Evolutionary conservation across 257 asterid species (phyloP), one percentile per base, ranked within the genome.

Genomic region (Solanum lignicaule): DNA sequence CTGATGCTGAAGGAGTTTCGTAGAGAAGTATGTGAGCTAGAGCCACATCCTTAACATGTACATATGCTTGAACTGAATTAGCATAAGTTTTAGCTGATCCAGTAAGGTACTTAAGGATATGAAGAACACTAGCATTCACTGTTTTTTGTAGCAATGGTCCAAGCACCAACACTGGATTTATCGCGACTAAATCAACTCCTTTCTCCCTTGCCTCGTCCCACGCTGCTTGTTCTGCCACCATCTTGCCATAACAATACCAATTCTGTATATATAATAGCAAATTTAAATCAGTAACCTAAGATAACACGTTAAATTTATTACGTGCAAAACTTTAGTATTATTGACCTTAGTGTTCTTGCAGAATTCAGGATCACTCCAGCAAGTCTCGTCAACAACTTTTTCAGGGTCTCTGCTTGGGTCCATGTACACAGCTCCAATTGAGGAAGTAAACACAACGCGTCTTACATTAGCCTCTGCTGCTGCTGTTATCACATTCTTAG

Each of bases 381-480:
- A 93, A 8, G 94, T 91, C 87, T 94, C 98, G 25, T 94, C 98
- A 9, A 94, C 95, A 20, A 93, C 92, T 87, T 90, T 65, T 7
- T 95, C 94, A 4, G 98, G 94, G 32, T 90, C 91, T 86, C 98
- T 90, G 83, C 90, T 91, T 5, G 99, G 98, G 82, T 97, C 98
- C 99, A 97, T 97, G 86, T 96, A 94, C 0, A 97, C 89, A 2
- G 99, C 98, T 5, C 99, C 99, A 21, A 95, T 95, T 23, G 99
- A 95, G 36, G 99, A 97, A 2, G 99, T 97, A 88, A 97, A 88
- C 72, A 95, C 96, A 72, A 97, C 94, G 5, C 99, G 96, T 55
- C 95, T 91, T 88, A 95, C 98, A 23, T 93, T 92, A 35, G 95
- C 93, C 83, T 94, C 98, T 9, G 98, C 99, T 29, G 99, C 99